These are phyloP conservation scores for Ustilago xerochloae DNA, from an alignment of 1,284 basidiomycete genomes.

Conservation along the genomic window DNA sequence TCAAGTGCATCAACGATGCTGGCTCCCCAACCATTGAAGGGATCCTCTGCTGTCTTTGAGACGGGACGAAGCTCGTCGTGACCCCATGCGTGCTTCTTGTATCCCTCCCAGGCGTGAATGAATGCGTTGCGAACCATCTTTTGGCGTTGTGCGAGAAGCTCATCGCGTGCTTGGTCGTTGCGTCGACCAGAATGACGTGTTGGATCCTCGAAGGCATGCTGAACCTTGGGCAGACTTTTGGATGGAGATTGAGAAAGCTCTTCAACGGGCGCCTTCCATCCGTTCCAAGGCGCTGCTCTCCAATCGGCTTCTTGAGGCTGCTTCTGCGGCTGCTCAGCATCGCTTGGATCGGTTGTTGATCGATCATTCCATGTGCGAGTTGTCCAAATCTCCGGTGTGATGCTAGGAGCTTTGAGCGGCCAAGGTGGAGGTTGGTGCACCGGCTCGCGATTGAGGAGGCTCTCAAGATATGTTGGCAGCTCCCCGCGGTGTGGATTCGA, in stretches of 20 bases:
- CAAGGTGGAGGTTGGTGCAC: conserved; percentile 41
- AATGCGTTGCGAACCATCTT: conserved; percentile 73
- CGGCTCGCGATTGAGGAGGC: conserved; percentile 40
- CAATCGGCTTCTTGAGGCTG: conserved; percentile 56
- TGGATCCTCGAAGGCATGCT: conserved; percentile 53
- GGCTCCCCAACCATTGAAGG: conserved; percentile 79
- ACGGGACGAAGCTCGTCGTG: conserved; percentile 74
- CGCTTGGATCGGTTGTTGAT: conserved; percentile 46
- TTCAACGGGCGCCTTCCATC: conserved; percentile 58
- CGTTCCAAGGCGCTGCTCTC: conserved; percentile 44
- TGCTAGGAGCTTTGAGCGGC: conserved; percentile 36
- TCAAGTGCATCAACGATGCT: conserved; percentile 79
- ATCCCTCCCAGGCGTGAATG: conserved; percentile 73
- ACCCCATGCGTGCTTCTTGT: conserved; percentile 73
- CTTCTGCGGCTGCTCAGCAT: conserved; percentile 45
- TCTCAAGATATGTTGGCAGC: conserved; percentile 34
- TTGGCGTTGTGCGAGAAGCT: conserved; percentile 51
- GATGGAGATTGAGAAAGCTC: conserved; percentile 24
- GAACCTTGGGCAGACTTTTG: conserved; percentile 47
- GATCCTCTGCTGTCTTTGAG: conserved; percentile 48
- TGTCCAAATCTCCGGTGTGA: conserved; percentile 40
- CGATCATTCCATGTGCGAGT: conserved; percentile 49
- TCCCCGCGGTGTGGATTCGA: conserved; percentile 57
- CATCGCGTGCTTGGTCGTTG: conserved; percentile 49
- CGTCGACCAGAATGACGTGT: conserved; percentile 45